Evolutionary conservation across 805 yeast species (phyloP).

Genomic region (Candida nitratophila): DNA sequence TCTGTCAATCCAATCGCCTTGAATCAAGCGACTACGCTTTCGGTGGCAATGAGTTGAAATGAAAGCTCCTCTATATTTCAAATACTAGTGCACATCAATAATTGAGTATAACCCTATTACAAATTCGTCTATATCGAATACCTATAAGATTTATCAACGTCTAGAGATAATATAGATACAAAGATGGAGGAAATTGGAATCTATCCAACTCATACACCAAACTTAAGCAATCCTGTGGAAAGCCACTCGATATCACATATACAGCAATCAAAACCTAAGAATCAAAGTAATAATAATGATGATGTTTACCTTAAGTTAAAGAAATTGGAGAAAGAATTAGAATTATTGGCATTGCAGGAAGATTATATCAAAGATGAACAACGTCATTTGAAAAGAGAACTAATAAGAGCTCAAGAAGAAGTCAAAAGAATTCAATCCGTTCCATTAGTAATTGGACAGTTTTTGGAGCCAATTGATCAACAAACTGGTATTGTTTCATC

Average conservation of each 20-base stretch:
- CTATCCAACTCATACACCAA: constrained; percentile 22
- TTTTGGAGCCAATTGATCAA: constrained; percentile 94
- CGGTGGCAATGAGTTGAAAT: too few relatives aligned
- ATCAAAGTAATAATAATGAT: constrained; percentile 23
- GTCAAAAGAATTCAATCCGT: constrained; percentile 96
- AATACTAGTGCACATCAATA: too few relatives aligned
- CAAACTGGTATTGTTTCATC: constrained; percentile 95
- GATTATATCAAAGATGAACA: constrained; percentile 97
- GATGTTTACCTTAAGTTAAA: constrained; percentile 84
- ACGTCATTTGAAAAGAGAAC: constrained; percentile 90
- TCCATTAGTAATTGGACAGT: constrained; percentile 97
- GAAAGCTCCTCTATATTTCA: too few relatives aligned
- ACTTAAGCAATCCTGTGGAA: constrained; percentile 14
- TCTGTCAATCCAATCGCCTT: too few relatives aligned
- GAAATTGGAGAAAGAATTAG: constrained; percentile 85
- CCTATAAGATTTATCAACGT: too few relatives aligned
- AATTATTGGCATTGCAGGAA: constrained; percentile 79
- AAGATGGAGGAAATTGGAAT: constrained; percentile 63
- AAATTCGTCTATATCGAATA: too few relatives aligned
- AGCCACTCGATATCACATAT: constrained; percentile 4
- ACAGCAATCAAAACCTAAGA: constrained; percentile 8
- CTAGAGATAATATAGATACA: not conserved
- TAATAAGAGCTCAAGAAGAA: constrained; percentile 96
- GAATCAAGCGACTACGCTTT: too few relatives aligned
- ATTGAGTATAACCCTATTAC: too few relatives aligned